Conservation (phyloP, 2,329 filamentous ascomycete genomes). For the Calonectria crousiana region DNA sequence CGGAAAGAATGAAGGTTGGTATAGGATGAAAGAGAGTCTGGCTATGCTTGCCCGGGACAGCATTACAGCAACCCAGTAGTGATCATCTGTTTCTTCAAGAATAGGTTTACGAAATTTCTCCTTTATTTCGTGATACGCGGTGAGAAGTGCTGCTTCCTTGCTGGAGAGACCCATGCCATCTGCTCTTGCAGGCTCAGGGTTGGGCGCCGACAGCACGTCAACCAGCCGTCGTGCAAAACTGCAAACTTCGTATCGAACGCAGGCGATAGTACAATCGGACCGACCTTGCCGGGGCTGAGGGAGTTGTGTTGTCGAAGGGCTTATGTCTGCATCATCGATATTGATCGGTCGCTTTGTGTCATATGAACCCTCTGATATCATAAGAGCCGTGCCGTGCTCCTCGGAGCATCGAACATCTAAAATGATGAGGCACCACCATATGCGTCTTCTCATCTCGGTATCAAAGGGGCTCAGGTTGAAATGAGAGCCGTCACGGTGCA, state of each 20-base stretch:
- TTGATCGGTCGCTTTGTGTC: background rate
- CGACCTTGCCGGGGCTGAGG: background rate
- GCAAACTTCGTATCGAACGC: background rate
- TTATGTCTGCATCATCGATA: background rate
- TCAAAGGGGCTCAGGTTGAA: conserved; percentile 5
- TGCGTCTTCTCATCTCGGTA: background rate
- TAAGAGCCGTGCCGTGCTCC: background rate
- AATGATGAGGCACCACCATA: background rate
- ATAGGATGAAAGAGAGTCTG: background rate
- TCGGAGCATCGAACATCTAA: background rate
- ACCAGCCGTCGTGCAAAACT: background rate
- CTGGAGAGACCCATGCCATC: background rate
- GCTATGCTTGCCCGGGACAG: background rate
- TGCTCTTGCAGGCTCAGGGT: background rate
- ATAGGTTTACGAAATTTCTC: background rate
- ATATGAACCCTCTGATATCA: background rate
- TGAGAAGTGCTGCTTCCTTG: background rate
- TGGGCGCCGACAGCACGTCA: background rate
- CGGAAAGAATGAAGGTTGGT: background rate
- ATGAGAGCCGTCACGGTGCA: background rate
- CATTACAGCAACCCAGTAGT: background rate
- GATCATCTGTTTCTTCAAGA: background rate
- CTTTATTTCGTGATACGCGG: background rate
- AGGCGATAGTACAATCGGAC: background rate
- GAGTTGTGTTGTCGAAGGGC: background rate